Percentiles rank a stretch among this genome's conserved stretches.
phyloP scores from a whole-genome alignment of 192 early-diverging fungal genomes.

The Dissophora globulifera region DNA sequence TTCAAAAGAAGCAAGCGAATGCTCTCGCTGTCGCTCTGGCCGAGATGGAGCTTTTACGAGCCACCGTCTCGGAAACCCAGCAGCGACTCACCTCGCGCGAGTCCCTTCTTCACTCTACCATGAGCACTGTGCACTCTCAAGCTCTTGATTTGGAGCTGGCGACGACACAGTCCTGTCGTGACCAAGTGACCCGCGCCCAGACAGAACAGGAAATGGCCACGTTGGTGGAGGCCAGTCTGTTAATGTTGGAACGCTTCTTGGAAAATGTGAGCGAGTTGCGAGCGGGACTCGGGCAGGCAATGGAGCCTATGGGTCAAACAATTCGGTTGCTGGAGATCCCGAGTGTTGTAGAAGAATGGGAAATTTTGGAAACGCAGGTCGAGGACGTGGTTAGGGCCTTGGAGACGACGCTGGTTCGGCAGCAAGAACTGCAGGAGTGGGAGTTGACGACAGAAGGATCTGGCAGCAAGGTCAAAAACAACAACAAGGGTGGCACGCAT shows the following conservation, averaged over 20 bases:
- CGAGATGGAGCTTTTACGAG: slow-evolving; percentile 19
- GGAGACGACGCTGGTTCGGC: slow-evolving; percentile 5
- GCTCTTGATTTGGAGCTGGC: slow-evolving; percentile 17
- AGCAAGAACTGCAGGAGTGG: slow-evolving; percentile 27
- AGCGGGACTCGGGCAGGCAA: not conserved
- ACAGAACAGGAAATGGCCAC: slow-evolving; percentile 38
- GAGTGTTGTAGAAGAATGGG: slow-evolving; percentile 29
- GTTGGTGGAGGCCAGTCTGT: slow-evolving; percentile 28
- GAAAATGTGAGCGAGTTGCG: slow-evolving; percentile 8
- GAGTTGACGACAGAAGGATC: slow-evolving; percentile 2
- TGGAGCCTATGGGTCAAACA: slow-evolving; percentile 30
- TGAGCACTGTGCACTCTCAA: slow-evolving; percentile 14
- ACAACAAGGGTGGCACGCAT: not conserved
- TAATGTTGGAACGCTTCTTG: slow-evolving; percentile 39
- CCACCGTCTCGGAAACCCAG: not conserved
- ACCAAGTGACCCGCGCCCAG: slow-evolving; percentile 12
- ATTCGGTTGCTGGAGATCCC: slow-evolving; percentile 21
- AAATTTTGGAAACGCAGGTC: slow-evolving; percentile 5
- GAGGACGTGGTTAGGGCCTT: slow-evolving; percentile 4
- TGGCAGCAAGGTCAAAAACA: not conserved
- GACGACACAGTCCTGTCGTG: slow-evolving; percentile 7
- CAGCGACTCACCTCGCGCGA: slow-evolving; percentile 25
- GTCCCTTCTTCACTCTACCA: slow-evolving; percentile 11
- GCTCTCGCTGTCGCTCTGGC: slow-evolving; percentile 38
- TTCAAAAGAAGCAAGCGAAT: slow-evolving; percentile 51